A percentile compares a stretch with the other conserved stretches of the same genome.
Evolutionary conservation across 2,329 filamentous ascomycete genomes (phyloP).

Genomic region (Saccharata proteae): DNA sequence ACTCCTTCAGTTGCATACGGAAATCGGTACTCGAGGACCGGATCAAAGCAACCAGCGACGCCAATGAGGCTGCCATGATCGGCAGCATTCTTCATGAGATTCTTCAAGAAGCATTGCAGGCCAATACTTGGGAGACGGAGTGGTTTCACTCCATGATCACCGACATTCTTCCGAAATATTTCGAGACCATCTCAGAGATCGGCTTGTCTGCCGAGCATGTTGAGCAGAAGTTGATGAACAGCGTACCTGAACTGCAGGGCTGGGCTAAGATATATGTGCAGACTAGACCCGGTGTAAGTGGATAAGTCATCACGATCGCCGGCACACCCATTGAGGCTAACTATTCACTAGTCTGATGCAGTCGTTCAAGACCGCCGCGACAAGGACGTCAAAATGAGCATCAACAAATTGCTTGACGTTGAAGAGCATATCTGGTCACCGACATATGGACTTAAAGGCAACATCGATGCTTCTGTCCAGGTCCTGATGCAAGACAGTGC

Average conservation of each 20-base stretch:
- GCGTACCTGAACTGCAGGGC: conserved; percentile 65
- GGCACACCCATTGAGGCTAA: conserved; percentile 14
- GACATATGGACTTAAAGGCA: conserved; percentile 93
- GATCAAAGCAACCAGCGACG: conserved; percentile 77
- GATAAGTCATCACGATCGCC: background rate
- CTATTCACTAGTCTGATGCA: conserved; percentile 45
- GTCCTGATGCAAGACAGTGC: conserved; percentile 63
- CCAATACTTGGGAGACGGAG: conserved; percentile 63
- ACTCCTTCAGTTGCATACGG: conserved; percentile 84
- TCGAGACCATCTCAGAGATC: conserved; percentile 84
- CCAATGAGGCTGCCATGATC: conserved; percentile 73
- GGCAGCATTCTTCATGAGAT: conserved; percentile 90
- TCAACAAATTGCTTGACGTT: conserved; percentile 89
- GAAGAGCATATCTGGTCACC: conserved; percentile 98
- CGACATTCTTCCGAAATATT: conserved; percentile 57
- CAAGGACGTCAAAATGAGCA: conserved; percentile 64
- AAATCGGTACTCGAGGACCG: conserved; percentile 89
- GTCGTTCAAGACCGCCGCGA: conserved; percentile 69
- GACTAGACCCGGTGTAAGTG: conserved; percentile 51
- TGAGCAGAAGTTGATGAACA: conserved; percentile 66
- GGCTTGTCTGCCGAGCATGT: conserved; percentile 62
- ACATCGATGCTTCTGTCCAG: conserved; percentile 94
- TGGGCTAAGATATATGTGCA: conserved; percentile 80
- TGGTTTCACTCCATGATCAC: conserved; percentile 59
- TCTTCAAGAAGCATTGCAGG: conserved; percentile 79